Percentiles rank a stretch among this genome's conserved stretches.
phyloP scores from a whole-genome alignment of 768 basidiomycete species.

The Tylopilus rubrobrunneus region DNA sequence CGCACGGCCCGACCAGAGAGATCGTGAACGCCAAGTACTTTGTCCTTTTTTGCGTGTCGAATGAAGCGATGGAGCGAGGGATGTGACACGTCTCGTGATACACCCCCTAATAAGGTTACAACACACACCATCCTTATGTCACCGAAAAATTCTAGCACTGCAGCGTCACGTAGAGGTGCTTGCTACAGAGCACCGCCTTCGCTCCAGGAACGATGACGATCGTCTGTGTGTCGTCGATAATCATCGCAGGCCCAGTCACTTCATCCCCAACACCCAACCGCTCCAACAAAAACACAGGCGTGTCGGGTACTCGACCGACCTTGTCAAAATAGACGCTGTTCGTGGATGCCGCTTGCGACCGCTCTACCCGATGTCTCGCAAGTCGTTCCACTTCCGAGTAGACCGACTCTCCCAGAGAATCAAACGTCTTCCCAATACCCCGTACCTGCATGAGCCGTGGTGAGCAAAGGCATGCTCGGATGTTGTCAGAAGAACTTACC shows the following conservation, averaged over 20 bases:
- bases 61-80: neutral
- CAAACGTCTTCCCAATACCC: constrained; percentile 88
- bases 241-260: constrained; percentile 84
- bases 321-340: constrained; percentile 81
- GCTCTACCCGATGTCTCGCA: constrained; percentile 34
- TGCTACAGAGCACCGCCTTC: constrained; percentile 60
- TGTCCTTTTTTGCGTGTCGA: neutral
- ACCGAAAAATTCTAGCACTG: constrained; percentile 17
- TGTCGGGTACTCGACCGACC: constrained; percentile 68
- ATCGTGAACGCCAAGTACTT: neutral
- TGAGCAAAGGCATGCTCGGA: neutral
- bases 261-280: constrained; percentile 64
- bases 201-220: constrained; percentile 82
- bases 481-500: constrained; percentile 34
- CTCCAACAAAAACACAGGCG: constrained; percentile 76
- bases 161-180: constrained; percentile 58
- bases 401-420: constrained; percentile 73
- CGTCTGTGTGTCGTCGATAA: constrained; percentile 94
- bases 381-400: constrained; percentile 68
- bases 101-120: neutral
- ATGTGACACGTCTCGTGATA: neutral
- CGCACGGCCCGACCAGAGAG: neutral
- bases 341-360: constrained; percentile 45
- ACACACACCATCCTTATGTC: neutral
- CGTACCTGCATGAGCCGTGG: constrained; percentile 50